Conservation (phyloP, 148 eudicot species). For the Vaccinium macrocarpon region DNA sequence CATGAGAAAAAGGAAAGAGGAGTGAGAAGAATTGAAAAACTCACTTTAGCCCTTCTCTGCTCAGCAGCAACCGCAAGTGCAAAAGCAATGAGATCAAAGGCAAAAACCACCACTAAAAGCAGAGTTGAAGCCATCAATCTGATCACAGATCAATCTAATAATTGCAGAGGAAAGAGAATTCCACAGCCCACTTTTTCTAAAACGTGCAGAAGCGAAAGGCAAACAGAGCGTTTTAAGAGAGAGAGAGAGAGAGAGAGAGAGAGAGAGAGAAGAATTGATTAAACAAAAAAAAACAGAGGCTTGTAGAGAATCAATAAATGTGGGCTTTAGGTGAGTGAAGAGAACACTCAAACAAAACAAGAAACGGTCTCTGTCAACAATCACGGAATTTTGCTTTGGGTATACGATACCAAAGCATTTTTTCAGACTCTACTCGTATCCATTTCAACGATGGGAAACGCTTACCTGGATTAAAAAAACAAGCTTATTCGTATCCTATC, state of each 20-base stretch:
- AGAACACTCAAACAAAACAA: not conserved
- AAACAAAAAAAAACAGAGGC: not conserved
- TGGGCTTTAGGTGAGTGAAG: not conserved
- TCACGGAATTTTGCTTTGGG: not conserved
- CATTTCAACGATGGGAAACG: no score
- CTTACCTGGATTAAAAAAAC: no score
- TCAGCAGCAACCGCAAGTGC: conserved; percentile 79
- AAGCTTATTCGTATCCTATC: no score
- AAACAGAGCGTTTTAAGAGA: conserved; percentile 5
- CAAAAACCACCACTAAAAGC: conserved; percentile 51
- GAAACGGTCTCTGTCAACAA: not conserved
- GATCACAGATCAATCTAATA: conserved; percentile 14
- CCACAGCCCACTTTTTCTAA: not conserved
- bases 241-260: not conserved
- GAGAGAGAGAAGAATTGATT: not conserved
- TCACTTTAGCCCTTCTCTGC: conserved; percentile 55
- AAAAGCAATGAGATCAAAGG: conserved; percentile 70
- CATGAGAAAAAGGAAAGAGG: not conserved
- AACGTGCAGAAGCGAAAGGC: not conserved
- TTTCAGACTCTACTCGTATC: no score
- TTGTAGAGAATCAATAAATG: not conserved
- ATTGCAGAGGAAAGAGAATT: not conserved
- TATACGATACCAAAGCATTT: not conserved
- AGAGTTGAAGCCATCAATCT: conserved; percentile 54
- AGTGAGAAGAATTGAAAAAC: conserved; percentile 10